phyloP scores from a whole-genome alignment of 192 early-diverging fungal species.

The Spizellomyces sp. region DNA sequence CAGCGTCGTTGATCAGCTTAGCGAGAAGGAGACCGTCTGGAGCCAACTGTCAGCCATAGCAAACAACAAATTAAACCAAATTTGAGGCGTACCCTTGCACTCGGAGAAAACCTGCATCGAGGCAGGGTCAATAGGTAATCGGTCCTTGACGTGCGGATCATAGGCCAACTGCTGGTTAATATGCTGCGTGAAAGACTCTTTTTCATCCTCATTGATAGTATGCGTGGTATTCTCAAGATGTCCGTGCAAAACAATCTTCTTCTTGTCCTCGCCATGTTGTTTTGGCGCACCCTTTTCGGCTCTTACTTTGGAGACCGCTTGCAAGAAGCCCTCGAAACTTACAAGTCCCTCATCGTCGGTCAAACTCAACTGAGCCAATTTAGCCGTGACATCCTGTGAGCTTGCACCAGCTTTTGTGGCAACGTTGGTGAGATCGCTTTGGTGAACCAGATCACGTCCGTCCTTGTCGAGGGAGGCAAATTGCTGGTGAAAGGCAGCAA shows the following conservation, averaged over 20 bases:
- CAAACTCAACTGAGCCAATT: conserved; percentile 42
- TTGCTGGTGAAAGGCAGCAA: conserved; percentile 55
- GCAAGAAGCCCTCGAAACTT: conserved; percentile 53
- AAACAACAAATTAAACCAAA: conserved; percentile 1
- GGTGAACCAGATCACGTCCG: conserved; percentile 38
- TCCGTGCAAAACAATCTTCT: conserved; percentile 87
- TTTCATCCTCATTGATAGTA: conserved; percentile 98
- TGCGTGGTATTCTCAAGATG: conserved; percentile 85
- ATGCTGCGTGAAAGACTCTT: conserved; percentile 93
- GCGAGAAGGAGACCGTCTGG: conserved; percentile 82
- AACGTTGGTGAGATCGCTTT: conserved; percentile 46
- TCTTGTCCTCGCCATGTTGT: conserved; percentile 50
- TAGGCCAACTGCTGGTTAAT: conserved; percentile 84
- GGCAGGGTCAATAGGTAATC: conserved; percentile 88
- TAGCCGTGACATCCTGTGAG: conserved; percentile 43
- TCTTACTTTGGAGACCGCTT: conserved; percentile 48
- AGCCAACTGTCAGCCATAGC: neutral
- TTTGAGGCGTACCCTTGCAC: conserved; percentile 68
- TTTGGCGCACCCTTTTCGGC: conserved; percentile 52
- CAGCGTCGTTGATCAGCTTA: conserved; percentile 98
- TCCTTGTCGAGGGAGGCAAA: conserved; percentile 52
- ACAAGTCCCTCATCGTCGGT: conserved; percentile 41
- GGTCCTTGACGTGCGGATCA: conserved; percentile 81
- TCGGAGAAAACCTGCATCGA: conserved; percentile 98
- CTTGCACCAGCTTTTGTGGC: conserved; percentile 54